A percentile compares a stretch with the other conserved stretches of the same genome.
Conservation (phyloP, 495 filamentous ascomycete genomes). For the Talaromyces ruber region DNA sequence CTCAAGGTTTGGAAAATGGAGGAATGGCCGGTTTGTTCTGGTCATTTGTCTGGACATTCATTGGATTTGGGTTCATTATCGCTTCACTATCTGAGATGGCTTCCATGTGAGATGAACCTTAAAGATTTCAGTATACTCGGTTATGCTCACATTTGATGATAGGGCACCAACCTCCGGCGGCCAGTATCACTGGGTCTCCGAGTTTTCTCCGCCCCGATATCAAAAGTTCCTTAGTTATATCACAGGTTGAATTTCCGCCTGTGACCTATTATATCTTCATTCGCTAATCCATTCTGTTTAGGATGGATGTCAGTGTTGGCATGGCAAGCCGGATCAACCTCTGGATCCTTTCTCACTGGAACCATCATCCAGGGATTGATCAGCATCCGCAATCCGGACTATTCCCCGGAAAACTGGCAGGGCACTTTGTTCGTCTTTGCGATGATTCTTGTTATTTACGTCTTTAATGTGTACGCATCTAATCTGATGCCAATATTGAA, state of each 20-base stretch:
- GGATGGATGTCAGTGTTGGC: conserved; percentile 38
- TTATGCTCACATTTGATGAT: not conserved
- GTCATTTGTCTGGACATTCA: conserved; percentile 23
- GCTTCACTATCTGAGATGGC: conserved; percentile 32
- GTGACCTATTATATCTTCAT: conserved; percentile 1
- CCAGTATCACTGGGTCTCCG: conserved; percentile 39
- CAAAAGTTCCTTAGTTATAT: conserved; percentile 32
- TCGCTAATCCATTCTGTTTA: not conserved
- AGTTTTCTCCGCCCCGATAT: conserved; percentile 19
- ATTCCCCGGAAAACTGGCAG: conserved; percentile 28
- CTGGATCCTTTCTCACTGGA: conserved; percentile 31
- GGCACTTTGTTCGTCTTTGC: conserved; percentile 37
- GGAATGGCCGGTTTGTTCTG: conserved; percentile 21
- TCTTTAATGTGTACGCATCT: conserved; percentile 34
- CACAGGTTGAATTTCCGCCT: conserved; percentile 12
- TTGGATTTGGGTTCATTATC: conserved; percentile 25
- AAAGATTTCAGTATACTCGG: not conserved
- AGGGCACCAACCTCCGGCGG: conserved; percentile 30
- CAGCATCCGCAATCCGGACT: conserved; percentile 24
- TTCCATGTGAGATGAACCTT: conserved; percentile 20
- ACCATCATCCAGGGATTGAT: conserved; percentile 39
- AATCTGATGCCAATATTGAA: conserved; percentile 29
- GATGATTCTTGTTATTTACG: conserved; percentile 25
- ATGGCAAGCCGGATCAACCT: conserved; percentile 30
- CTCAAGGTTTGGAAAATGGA: conserved; percentile 12